A percentile compares a stretch with the other conserved stretches of the same genome.
phyloP scores from a whole-genome alignment of 1,284 basidiomycete species.

The Ustilago shanxiensis region DNA sequence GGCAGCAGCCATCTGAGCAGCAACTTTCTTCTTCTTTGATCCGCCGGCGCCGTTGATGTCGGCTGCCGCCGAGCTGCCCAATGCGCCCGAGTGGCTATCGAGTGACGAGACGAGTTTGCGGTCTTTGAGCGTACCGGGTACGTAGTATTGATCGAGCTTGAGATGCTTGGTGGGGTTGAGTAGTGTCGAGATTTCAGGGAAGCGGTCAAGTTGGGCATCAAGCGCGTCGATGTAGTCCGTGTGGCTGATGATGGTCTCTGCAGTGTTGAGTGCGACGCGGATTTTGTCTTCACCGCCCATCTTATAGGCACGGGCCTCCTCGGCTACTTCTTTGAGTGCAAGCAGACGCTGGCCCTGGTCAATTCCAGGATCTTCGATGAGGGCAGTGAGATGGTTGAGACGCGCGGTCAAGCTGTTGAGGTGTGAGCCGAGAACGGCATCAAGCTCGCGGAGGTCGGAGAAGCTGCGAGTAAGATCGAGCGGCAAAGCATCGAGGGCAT shows the following conservation, averaged over 20 bases:
- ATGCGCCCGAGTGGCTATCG: conserved; percentile 17
- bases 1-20: conserved; percentile 22
- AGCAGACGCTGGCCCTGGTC: conserved; percentile 84
- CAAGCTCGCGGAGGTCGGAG: conserved; percentile 95
- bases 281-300: conserved; percentile 99
- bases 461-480: conserved; percentile 93
- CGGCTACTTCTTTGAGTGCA: conserved; percentile 90
- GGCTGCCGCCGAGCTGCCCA: conserved; percentile 3
- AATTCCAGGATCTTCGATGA: conserved; percentile 75
- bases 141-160: conserved; percentile 54
- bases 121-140: conserved; percentile 46
- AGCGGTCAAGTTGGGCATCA: conserved; percentile 56
- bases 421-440: conserved; percentile 85
- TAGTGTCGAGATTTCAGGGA: conserved; percentile 54
- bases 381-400: conserved; percentile 59
- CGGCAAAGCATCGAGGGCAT: conserved; percentile 92
- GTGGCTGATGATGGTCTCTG: conserved; percentile 77
- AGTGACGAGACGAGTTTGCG: conserved; percentile 45
- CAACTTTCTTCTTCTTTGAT: conserved; percentile 51
- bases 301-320: conserved; percentile 90
- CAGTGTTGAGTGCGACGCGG: conserved; percentile 91
- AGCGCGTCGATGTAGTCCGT: conserved; percentile 68
- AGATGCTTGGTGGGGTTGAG: conserved; percentile 54
- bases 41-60: conserved; percentile 25
- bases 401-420: conserved; percentile 63